A percentile compares a stretch with the other conserved stretches of the same genome.
Conservation (phyloP, 768 basidiomycete species). For the Boletus sp. region DNA sequence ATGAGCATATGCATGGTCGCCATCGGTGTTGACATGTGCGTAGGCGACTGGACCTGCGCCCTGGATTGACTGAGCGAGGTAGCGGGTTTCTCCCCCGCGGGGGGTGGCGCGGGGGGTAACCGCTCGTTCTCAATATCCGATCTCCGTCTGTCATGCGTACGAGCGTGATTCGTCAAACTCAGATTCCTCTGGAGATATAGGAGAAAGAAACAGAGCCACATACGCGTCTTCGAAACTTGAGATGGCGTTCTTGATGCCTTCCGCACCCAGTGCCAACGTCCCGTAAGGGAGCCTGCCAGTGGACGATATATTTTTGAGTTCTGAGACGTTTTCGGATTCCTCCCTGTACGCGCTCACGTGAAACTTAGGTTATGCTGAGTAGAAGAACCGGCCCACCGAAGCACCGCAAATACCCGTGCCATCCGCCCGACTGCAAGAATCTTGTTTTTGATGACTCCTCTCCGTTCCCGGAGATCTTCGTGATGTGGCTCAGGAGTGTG, state of each 20-base stretch:
- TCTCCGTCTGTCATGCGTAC: slow-evolving; percentile 12
- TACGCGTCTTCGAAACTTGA: slow-evolving; percentile 66
- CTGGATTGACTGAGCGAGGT: slow-evolving; percentile 3
- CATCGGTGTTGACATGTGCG: neutral
- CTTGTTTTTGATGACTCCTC: slow-evolving; percentile 67
- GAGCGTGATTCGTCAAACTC: no score
- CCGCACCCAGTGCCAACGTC: slow-evolving; percentile 57
- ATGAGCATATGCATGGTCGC: neutral
- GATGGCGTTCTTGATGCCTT: slow-evolving; percentile 72
- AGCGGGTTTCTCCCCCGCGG: slow-evolving; percentile 22
- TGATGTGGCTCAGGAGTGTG: slow-evolving; percentile 21
- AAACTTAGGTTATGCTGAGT: neutral
- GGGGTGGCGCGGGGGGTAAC: slow-evolving; percentile 17
- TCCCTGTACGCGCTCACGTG: slow-evolving; percentile 27
- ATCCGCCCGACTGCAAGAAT: slow-evolving; percentile 68
- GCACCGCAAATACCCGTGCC: slow-evolving; percentile 63
- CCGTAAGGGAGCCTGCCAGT: slow-evolving; percentile 49
- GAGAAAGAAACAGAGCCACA: slow-evolving; percentile 22
- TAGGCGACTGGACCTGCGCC: neutral
- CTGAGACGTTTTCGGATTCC: slow-evolving; percentile 71
- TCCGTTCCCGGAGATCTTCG: slow-evolving; percentile 36
- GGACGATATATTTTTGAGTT: slow-evolving; percentile 62
- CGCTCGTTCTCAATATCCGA: slow-evolving; percentile 31
- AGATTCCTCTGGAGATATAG: neutral
- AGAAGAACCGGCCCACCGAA: slow-evolving; percentile 43